phyloP scores from a whole-genome alignment of 1,139 yeast genomes.

The Kurtzmaniella quercitrusa region DNA sequence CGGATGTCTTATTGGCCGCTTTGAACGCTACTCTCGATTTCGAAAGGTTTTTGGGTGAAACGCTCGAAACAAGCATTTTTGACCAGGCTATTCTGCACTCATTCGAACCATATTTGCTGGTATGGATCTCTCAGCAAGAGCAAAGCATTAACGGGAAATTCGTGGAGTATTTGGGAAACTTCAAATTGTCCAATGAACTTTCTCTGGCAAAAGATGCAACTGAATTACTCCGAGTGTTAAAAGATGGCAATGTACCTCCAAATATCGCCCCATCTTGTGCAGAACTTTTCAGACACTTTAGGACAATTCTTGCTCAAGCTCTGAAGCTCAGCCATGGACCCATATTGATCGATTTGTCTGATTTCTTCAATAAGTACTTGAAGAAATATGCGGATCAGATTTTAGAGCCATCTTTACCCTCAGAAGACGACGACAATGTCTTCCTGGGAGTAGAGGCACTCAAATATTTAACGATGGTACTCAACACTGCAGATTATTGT shows the following conservation, averaged over 20 bases:
- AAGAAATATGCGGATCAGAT: constrained; percentile 59
- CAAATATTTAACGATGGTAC: constrained; percentile 61
- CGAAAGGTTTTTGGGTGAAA: constrained; percentile 64
- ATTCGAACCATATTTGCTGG: constrained; percentile 77
- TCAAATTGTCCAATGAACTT: constrained; percentile 40
- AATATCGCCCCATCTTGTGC: constrained; percentile 79
- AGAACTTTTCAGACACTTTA: constrained; percentile 74
- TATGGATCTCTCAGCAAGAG: constrained; percentile 91
- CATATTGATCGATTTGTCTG: constrained; percentile 59
- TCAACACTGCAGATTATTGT: constrained; percentile 90
- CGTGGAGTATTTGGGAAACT: constrained; percentile 50
- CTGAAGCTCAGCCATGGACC: constrained; percentile 68
- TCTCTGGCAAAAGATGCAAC: constrained; percentile 16
- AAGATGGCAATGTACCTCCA: constrained; percentile 39
- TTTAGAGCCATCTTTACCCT: constrained; percentile 56
- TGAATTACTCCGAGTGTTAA: constrained; percentile 31
- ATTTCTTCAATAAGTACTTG: constrained; percentile 65
- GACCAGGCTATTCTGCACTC: constrained; percentile 60
- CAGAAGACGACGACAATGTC: constrained; percentile 19
- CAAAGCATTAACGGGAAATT: constrained; percentile 56
- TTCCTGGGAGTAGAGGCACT: constrained; percentile 48
- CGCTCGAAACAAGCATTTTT: constrained; percentile 42
- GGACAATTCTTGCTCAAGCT: constrained; percentile 71
- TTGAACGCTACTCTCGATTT: constrained; percentile 49
- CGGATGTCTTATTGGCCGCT: constrained; percentile 55